Evolutionary conservation across 371 early-diverging fungal genomes (phyloP).

Genomic region (Smittium mucronatum): DNA sequence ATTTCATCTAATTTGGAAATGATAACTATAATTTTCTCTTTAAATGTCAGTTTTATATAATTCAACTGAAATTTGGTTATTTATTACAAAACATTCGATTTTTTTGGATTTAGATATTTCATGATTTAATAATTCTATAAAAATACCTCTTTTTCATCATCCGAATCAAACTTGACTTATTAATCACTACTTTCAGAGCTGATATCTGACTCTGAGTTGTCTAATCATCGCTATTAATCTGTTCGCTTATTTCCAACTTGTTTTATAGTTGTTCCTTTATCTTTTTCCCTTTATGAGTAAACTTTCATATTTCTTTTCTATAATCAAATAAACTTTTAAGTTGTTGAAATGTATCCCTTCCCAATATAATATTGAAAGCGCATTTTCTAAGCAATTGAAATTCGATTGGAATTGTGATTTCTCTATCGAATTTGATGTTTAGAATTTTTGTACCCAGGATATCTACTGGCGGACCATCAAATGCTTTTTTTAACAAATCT

Average conservation of each 20-base stretch:
- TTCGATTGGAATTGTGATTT: neutral
- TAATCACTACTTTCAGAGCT: neutral
- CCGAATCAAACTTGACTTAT: neutral
- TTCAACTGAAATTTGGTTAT: neutral
- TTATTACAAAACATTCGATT: neutral
- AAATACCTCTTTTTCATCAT: neutral
- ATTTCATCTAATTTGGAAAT: neutral
- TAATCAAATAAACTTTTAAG: neutral
- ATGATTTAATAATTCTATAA: neutral
- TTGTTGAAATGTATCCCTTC: neutral
- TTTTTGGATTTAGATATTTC: neutral
- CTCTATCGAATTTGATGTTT: neutral
- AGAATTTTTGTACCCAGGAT: neutral
- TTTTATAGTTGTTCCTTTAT: neutral
- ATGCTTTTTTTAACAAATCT: neutral
- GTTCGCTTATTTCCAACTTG: neutral
- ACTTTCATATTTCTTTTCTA: neutral
- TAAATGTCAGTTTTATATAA: neutral
- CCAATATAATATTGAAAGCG: neutral
- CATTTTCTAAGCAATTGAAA: neutral
- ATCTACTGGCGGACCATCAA: neutral
- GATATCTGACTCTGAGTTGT: neutral
- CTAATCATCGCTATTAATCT: neutral
- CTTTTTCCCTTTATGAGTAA: neutral
- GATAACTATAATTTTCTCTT: neutral